Evolutionary conservation across 2,329 filamentous ascomycete genomes (phyloP).

Genomic region (Pseudogymnoascus verrucosus): DNA sequence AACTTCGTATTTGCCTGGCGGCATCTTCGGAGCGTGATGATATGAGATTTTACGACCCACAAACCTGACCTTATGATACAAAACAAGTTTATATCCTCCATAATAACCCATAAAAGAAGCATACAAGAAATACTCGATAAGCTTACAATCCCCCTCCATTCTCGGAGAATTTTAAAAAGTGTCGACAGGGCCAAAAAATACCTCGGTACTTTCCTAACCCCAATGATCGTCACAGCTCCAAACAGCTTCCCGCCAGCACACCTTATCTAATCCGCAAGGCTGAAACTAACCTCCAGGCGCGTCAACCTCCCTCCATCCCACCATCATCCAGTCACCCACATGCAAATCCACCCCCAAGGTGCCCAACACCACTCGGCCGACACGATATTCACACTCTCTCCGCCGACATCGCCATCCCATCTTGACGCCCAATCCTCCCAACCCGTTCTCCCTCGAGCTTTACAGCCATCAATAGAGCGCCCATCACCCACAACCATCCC

Average conservation of each 20-base stretch:
- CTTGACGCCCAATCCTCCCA: background rate
- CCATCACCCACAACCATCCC: background rate
- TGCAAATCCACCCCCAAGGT: background rate
- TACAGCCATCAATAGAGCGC: background rate
- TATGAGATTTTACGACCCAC: background rate
- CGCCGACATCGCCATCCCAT: background rate
- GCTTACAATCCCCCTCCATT: background rate
- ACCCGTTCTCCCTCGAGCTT: background rate
- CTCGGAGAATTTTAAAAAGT: background rate
- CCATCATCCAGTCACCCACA: background rate
- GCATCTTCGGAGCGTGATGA: background rate
- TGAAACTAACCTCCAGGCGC: background rate
- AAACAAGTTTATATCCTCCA: background rate
- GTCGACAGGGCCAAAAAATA: background rate
- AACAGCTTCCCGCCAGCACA: background rate
- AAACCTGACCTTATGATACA: background rate
- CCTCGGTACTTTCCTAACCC: background rate
- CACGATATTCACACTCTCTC: background rate
- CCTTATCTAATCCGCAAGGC: constrained; percentile 3
- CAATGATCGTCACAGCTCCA: background rate
- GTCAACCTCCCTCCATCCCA: background rate
- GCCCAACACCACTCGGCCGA: background rate
- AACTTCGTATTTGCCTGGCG: background rate
- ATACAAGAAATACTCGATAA: background rate
- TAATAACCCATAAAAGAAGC: background rate